Base-by-base conservation (phyloP, 1,284 basidiomycete genomes). In the Ustanciosporium gigantosporum region DNA sequence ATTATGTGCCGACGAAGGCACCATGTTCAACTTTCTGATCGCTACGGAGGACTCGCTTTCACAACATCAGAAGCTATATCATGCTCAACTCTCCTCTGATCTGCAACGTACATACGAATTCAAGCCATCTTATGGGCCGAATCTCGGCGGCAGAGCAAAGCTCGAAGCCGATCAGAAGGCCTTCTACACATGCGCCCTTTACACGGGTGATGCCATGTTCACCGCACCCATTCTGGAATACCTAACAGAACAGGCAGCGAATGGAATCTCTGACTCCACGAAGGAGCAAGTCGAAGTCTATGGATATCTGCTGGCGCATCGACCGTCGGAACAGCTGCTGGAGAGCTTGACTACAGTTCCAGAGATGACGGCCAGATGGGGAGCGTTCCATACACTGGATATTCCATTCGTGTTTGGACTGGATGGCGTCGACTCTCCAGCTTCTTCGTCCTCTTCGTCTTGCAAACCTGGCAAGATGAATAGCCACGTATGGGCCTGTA, bases 1-100 rank as follows among this genome's bases (percentile, higher is more conserved):
- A 3, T 36, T 65, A 41, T 45, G 40, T 15, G 67, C 53, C 6
- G 67, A 69, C 31, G 67, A 69, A 29, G 67, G 67, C 3, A 57
- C 65, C 24, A 59, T 69, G 46, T 69, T 69, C 51, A 69, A 67
- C 31, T 46, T 69, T 15, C 37, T 64, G 16, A 36, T 68, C 20
- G 34, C 41, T 16, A 59, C 62, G 5, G 36, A 41, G n/a, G 32
- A 41, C 29, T 41, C 58, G 25, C 40, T 69, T 2, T 31, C 37
- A 13, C 27, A 40, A 1, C 64, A 64, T 31, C 40, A 56, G 14
- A 22, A 37, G 2, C 29, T 37, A 1, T 65, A 64, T 19, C 35
- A 61, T 25, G 31, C 48, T 3, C 24, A 8, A 2, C 38, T 66
- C 11, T 45, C 46, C 1, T 17, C 53, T 16, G 57, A 56, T 34